Conservation (phyloP, 495 filamentous ascomycete species). For the Penicillium flavigenum region DNA sequence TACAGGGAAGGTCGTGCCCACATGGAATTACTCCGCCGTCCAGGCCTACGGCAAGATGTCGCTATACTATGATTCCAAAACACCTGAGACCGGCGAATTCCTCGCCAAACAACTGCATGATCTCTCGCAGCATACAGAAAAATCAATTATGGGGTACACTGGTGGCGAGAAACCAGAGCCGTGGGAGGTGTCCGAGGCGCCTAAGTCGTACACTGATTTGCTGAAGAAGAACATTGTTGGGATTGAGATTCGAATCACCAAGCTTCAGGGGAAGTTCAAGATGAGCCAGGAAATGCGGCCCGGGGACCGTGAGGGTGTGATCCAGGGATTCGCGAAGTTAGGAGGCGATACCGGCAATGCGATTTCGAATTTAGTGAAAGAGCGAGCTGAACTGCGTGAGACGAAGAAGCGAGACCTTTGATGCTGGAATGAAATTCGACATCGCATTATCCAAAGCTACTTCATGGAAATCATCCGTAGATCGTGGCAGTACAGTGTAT, state of each 20-base stretch:
- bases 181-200: slow-evolving; percentile 54
- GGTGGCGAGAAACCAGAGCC: slow-evolving; percentile 25
- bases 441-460: background rate
- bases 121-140: slow-evolving; percentile 39
- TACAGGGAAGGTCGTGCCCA: slow-evolving; percentile 54
- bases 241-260: slow-evolving; percentile 50
- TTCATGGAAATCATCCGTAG: background rate
- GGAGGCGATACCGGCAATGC: slow-evolving; percentile 39
- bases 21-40: slow-evolving; percentile 54
- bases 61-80: slow-evolving; percentile 40
- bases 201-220: slow-evolving; percentile 44
- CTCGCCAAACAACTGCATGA: slow-evolving; percentile 40
- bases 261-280: slow-evolving; percentile 55
- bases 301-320: slow-evolving; percentile 48
- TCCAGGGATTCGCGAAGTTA: slow-evolving; percentile 49
- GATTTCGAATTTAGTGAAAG: slow-evolving; percentile 47
- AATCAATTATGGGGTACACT: slow-evolving; percentile 43
- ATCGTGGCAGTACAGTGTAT: background rate
- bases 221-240: slow-evolving; percentile 56
- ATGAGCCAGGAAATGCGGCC: slow-evolving; percentile 55
- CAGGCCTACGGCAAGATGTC: slow-evolving; percentile 46
- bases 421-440: background rate
- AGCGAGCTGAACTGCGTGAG: slow-evolving; percentile 27
- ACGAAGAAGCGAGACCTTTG: background rate
- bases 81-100: slow-evolving; percentile 34